A percentile compares a stretch with the other conserved stretches of the same genome.
Evolutionary conservation across 345 rosid genomes (phyloP).

Genomic region (Brassica carinata): DNA sequence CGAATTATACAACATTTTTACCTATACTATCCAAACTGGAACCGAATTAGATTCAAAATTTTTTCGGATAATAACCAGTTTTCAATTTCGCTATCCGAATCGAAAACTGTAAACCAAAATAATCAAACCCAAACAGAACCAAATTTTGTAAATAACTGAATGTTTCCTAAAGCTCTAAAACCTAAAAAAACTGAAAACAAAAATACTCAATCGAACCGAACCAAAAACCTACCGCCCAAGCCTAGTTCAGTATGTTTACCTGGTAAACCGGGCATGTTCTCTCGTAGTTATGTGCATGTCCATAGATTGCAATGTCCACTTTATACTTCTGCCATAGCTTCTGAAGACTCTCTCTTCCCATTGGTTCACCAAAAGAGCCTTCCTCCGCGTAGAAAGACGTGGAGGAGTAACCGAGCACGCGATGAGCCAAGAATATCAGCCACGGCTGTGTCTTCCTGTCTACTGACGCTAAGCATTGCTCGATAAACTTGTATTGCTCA

Average conservation of each 20-base stretch:
- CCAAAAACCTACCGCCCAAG: no score
- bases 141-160: no score
- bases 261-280: conserved; percentile 77
- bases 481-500: conserved; percentile 69
- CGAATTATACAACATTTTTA: no score
- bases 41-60: no score
- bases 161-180: no score
- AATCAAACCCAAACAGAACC: no score
- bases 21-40: no score
- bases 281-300: conserved; percentile 77
- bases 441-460: conserved; percentile 77
- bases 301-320: conserved; percentile 73
- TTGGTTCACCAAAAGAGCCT: conserved; percentile 70
- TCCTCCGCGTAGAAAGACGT: conserved; percentile 47
- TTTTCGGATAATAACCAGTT: no score
- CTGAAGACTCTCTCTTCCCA: conserved; percentile 74
- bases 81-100: no score
- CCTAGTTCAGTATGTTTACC: conserved; percentile 34
- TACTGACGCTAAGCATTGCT: conserved; percentile 65
- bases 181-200: no score
- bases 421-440: conserved; percentile 71
- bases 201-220: no score
- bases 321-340: conserved; percentile 82
- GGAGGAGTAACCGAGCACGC: conserved; percentile 74
- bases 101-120: no score